Evolutionary conservation across 345 rosid species (phyloP).

Genomic region (Eucalyptus caleyi): DNA sequence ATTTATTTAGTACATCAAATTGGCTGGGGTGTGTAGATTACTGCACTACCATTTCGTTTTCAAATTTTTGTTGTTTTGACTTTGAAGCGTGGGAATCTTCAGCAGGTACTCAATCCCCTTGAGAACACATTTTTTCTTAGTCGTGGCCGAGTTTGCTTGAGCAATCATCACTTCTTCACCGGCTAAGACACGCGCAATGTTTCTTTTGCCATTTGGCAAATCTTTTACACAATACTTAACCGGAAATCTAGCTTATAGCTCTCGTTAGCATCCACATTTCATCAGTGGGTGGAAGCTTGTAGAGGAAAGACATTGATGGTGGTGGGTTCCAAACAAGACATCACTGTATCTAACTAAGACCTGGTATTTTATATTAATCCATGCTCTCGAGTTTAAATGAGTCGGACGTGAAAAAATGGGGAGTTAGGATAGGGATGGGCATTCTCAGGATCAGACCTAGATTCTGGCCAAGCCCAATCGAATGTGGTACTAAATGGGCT

Average conservation of each 20-base stretch:
- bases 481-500: neutral
- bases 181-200: neutral
- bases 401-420: neutral
- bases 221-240: neutral
- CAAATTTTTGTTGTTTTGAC: neutral
- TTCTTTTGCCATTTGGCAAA: neutral
- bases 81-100: neutral
- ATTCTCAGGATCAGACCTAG: neutral
- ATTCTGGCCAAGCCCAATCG: neutral
- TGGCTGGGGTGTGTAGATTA: neutral
- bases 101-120: neutral
- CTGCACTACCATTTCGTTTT: neutral
- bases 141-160: neutral
- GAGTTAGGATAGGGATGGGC: neutral
- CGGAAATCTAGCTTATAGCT: neutral
- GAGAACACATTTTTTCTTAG: neutral
- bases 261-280: neutral
- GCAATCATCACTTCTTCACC: neutral
- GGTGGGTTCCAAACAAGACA: neutral
- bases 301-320: neutral
- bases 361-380: neutral
- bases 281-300: neutral
- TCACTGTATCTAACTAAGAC: neutral
- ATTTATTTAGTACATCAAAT: neutral
- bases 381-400: neutral